Evolutionary conservation across 2,329 filamentous ascomycete genomes (phyloP).

Genomic region (Sodiomyces alkalinus): DNA sequence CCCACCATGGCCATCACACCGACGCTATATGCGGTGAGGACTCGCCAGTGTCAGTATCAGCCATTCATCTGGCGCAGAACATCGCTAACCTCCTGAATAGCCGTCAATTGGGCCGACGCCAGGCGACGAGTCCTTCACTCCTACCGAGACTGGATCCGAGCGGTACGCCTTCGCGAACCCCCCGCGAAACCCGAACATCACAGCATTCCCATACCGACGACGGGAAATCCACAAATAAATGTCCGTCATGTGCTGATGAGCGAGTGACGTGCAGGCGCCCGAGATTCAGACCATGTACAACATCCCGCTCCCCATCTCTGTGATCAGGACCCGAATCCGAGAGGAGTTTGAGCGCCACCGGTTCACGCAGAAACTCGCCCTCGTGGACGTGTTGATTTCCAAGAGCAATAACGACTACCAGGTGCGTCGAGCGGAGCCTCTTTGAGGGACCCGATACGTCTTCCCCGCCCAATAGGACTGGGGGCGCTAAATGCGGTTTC

Average conservation of each 20-base stretch:
- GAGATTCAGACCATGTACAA: constrained; percentile 98
- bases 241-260: too few relatives aligned
- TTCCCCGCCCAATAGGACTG: too few relatives aligned
- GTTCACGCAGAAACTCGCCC: constrained; percentile 76
- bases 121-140: constrained; percentile 72
- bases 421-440: constrained; percentile 45
- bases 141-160: constrained; percentile 92
- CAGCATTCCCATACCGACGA: background rate
- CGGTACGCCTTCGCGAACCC: constrained; percentile 48
- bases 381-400: constrained; percentile 79
- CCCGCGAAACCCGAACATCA: background rate
- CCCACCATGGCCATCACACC: constrained; percentile 74
- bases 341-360: constrained; percentile 95
- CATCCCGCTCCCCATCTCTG: constrained; percentile 72
- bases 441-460: too few relatives aligned
- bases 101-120: constrained; percentile 79
- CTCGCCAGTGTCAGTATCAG: constrained; percentile 53
- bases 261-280: constrained; percentile 69
- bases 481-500: too few relatives aligned
- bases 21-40: constrained; percentile 75
- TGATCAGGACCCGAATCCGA: constrained; percentile 81
- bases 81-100: constrained; percentile 35
- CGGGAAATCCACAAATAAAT: too few relatives aligned
- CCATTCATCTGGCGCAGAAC: constrained; percentile 2
- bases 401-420: constrained; percentile 91